These are phyloP conservation scores for Ananas comosus DNA, from an alignment of 176 grass and related monocot species.

Conservation along the genomic window DNA sequence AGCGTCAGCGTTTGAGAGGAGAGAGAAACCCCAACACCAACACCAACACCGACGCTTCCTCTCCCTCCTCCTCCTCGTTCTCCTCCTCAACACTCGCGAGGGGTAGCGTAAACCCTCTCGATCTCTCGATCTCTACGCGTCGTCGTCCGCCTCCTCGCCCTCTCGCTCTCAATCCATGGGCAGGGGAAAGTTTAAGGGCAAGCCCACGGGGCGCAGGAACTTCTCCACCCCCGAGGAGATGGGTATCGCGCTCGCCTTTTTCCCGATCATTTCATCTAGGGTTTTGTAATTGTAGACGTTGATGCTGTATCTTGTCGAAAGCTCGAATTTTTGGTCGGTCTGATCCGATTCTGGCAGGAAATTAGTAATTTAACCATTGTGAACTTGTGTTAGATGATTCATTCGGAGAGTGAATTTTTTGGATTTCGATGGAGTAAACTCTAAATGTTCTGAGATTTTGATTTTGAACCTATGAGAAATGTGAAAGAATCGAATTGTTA, in stretches of 20 bases:
- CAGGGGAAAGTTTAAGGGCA: slow-evolving; percentile 84
- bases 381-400: background rate
- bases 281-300: background rate
- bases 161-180: slow-evolving; percentile 35
- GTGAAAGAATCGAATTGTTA: too few relatives aligned
- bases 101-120: too few relatives aligned
- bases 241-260: slow-evolving; percentile 15
- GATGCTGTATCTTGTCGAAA: background rate
- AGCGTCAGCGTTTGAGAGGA: too few relatives aligned
- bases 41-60: too few relatives aligned
- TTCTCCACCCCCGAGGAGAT: slow-evolving; percentile 79
- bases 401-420: background rate
- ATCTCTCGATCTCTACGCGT: too few relatives aligned
- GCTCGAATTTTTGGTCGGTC: background rate
- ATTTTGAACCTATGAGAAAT: too few relatives aligned
- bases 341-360: background rate
- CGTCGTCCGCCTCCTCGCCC: slow-evolving; percentile 3
- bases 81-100: too few relatives aligned
- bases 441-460: too few relatives aligned
- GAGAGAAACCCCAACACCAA: too few relatives aligned
- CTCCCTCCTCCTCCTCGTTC: too few relatives aligned
- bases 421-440: too few relatives aligned
- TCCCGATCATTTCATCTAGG: background rate
- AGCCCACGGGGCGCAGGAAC: slow-evolving; percentile 67
- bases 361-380: background rate